Evolutionary conservation across 2,329 filamentous ascomycete species (phyloP), one percentile per base, ranked within the genome.

Genomic region (Aquanectria penicillioides): DNA sequence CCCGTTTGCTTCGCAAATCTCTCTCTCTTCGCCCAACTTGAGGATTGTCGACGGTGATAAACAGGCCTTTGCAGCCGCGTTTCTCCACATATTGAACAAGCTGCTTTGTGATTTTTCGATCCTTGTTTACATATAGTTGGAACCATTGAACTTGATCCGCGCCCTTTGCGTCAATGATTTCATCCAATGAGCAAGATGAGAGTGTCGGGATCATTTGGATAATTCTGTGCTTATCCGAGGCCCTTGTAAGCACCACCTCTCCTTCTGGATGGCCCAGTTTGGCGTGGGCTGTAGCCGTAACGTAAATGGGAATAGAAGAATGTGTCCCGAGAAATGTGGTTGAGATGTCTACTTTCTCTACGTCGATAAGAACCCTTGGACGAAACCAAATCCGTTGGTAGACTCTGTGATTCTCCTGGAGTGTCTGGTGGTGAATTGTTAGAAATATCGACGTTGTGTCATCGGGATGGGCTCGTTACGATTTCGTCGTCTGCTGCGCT

Each of bases 151-250:
- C 88, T 76, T 97, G 94, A 62, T 90, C 89, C 38, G 86, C 91
- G n/a, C 62, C 56, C 25, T 84, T 86, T 15, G 94, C 95, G 75
- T 98, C 95, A 64, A 96, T 82, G 58, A 99, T 97, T 78, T 99
- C 94, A 79, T 99, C 95, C 70, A 99, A 97, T 1, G 93, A 95
- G 81, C 95, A 98, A 2, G 93, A 97, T 2, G 95, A 95, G 7
- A 99, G 84, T 3, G 95, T 99, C 2, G 95, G 95, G 61, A 99
- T 98, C 95, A 99, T 99, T 78, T 99, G 95, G 61, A 98, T 86
- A 48, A 98, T 90, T 72, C 94, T 88, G 82, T 98, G 94, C 72
- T 90, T 92, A 73, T 85, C 84, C 2, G 95, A 90, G 13, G 93
- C 93, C 56, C 89, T 86, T 1, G 95, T 98, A 57, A 99, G 85